Percentiles rank a stretch among this genome's conserved stretches.
phyloP scores from a whole-genome alignment of 2,329 filamentous ascomycete genomes.

The Talaromyces verruculosus region DNA sequence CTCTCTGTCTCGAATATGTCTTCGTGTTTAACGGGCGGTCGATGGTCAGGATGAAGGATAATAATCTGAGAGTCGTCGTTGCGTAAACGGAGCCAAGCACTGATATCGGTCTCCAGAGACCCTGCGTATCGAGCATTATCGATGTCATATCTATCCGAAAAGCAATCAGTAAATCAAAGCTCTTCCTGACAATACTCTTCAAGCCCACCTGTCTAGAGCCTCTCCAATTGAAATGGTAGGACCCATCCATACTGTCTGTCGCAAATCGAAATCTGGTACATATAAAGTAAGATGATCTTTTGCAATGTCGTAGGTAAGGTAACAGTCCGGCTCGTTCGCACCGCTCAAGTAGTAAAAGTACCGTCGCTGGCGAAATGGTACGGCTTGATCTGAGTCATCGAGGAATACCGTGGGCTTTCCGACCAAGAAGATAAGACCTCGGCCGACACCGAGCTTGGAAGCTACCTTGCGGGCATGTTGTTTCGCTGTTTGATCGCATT shows the following conservation, averaged over 20 bases:
- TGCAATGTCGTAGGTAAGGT: slow-evolving; percentile 58
- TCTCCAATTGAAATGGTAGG: slow-evolving; percentile 52
- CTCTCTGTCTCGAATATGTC: slow-evolving; percentile 30
- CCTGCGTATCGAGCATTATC: slow-evolving; percentile 65
- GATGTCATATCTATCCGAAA: slow-evolving; percentile 60
- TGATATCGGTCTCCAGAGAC: slow-evolving; percentile 53
- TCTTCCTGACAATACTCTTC: not conserved
- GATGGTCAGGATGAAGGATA: slow-evolving; percentile 40
- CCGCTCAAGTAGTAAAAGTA: slow-evolving; percentile 64
- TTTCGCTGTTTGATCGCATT: slow-evolving; percentile 42
- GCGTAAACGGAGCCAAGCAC: slow-evolving; percentile 33
- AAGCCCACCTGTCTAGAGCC: slow-evolving; percentile 52
- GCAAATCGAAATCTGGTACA: slow-evolving; percentile 67
- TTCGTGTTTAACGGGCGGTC: slow-evolving; percentile 28
- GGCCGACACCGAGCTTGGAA: slow-evolving; percentile 40
- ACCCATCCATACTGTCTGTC: slow-evolving; percentile 44
- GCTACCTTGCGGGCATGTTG: slow-evolving; percentile 51
- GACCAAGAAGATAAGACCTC: slow-evolving; percentile 58
- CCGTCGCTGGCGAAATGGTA: slow-evolving; percentile 58
- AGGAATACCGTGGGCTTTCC: slow-evolving; percentile 52
- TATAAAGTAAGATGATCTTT: slow-evolving; percentile 68
- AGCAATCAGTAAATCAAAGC: not conserved
- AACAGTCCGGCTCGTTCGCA: slow-evolving; percentile 55
- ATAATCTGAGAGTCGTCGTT: slow-evolving; percentile 35
- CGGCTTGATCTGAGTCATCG: slow-evolving; percentile 60